phyloP scores from a whole-genome alignment of 352 stramenopile species.

The Elongisporangium anandrum region DNA sequence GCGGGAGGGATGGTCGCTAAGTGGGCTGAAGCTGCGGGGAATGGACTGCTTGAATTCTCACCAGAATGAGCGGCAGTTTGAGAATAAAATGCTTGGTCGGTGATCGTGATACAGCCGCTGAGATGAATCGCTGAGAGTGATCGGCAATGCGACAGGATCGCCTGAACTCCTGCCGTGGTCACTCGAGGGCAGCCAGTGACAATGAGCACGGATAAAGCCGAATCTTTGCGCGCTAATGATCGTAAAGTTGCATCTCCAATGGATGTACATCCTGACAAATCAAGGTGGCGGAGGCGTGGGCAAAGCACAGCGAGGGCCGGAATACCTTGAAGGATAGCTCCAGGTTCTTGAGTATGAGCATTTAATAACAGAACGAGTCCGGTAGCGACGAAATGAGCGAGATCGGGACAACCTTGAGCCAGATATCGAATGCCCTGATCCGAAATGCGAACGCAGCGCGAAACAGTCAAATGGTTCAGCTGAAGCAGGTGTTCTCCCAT shows the following conservation, averaged over 20 bases:
- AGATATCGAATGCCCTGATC: conserved; percentile 51
- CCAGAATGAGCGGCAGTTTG: background rate
- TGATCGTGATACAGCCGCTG: conserved; percentile 28
- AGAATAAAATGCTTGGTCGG: conserved; percentile 25
- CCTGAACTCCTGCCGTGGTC: conserved; percentile 16
- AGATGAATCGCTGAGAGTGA: conserved; percentile 20
- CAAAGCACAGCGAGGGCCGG: conserved; percentile 29
- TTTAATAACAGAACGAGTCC: conserved; percentile 43
- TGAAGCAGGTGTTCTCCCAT: conserved; percentile 78
- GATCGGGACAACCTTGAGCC: conserved; percentile 36
- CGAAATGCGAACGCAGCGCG: conserved; percentile 42
- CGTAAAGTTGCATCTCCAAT: conserved; percentile 39
- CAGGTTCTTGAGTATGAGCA: conserved; percentile 1
- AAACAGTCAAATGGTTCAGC: conserved; percentile 41
- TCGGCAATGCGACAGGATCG: conserved; percentile 7
- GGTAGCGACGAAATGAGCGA: conserved; percentile 35
- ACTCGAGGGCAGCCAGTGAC: conserved; percentile 19
- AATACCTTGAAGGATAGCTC: conserved; percentile 17
- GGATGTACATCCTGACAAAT: conserved; percentile 39
- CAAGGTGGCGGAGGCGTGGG: conserved; percentile 30
- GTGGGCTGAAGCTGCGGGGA: background rate
- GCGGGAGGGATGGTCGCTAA: background rate
- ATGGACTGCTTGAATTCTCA: background rate
- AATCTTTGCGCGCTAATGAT: conserved; percentile 10
- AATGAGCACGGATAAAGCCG: conserved; percentile 11